Evolutionary conservation across 2,329 filamentous ascomycete species (phyloP).

Genomic region (Sarocladiaceae sp.): DNA sequence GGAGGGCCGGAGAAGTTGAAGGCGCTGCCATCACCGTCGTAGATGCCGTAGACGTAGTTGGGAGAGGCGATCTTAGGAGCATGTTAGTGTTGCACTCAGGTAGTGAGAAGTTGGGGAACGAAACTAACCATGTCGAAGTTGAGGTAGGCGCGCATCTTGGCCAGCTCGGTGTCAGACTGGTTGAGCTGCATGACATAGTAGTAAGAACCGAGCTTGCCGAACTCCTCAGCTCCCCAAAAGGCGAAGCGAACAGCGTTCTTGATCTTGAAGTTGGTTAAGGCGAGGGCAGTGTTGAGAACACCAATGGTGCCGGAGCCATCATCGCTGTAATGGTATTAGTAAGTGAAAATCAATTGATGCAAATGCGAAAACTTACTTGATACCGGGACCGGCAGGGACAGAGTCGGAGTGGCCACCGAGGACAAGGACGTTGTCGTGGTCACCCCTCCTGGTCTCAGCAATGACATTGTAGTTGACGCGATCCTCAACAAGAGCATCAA

Average conservation of each 20-base stretch:
- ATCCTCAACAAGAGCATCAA: constrained; percentile 45
- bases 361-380: constrained; percentile 39
- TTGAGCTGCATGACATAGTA: constrained; percentile 41
- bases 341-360: not conserved
- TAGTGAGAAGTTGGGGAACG: not conserved
- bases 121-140: constrained; percentile 52
- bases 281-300: constrained; percentile 40
- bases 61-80: constrained; percentile 39
- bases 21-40: constrained; percentile 55
- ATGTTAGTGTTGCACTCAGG: not conserved
- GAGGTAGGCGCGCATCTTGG: constrained; percentile 50
- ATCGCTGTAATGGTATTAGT: constrained; percentile 30
- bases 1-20: constrained; percentile 50
- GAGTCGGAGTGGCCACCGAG: constrained; percentile 45
- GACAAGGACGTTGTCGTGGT: constrained; percentile 43
- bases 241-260: constrained; percentile 47
- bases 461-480: constrained; percentile 47
- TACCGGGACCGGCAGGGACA: constrained; percentile 48
- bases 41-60: constrained; percentile 51
- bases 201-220: constrained; percentile 44
- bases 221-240: constrained; percentile 51
- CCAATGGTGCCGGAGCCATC: constrained; percentile 53
- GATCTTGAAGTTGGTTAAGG: constrained; percentile 36
- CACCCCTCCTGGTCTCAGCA: constrained; percentile 44
- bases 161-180: constrained; percentile 37